These are phyloP conservation scores for Luvunga scandens DNA, from an alignment of 345 rosid species.

Conservation along the genomic window DNA sequence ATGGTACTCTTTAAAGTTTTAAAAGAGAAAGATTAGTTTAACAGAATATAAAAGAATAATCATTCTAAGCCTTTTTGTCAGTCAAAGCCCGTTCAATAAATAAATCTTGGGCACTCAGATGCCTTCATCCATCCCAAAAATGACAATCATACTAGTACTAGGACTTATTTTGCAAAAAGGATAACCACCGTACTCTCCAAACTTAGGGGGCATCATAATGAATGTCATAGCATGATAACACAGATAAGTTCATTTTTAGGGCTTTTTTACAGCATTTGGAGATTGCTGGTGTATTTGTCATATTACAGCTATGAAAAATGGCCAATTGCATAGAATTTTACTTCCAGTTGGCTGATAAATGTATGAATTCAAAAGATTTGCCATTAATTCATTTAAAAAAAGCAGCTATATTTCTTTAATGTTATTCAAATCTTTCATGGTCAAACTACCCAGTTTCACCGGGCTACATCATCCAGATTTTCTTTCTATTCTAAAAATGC, in stretches of 20 bases:
- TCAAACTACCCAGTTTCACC: background rate
- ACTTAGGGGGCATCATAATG: background rate
- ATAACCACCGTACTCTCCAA: background rate
- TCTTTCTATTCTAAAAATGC: background rate
- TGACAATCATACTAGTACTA: background rate
- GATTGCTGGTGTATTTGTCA: background rate
- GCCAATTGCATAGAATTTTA: background rate
- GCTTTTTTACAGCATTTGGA: background rate
- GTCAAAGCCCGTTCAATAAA: background rate
- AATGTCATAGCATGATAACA: background rate
- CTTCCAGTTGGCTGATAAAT: background rate
- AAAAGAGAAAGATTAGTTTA: background rate
- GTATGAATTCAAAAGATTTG: background rate
- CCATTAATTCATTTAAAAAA: background rate
- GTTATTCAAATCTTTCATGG: background rate
- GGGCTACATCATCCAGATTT: conserved; percentile 2
- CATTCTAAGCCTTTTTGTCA: background rate
- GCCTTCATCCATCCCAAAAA: background rate
- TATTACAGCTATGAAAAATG: background rate
- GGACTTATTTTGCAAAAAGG: background rate
- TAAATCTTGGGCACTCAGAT: background rate
- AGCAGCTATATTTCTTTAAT: background rate
- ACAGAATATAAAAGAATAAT: background rate
- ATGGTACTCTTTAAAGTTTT: background rate
- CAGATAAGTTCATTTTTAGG: background rate